Base-by-base conservation (phyloP, 768 basidiomycete species). In the Suillus luteus region DNA sequence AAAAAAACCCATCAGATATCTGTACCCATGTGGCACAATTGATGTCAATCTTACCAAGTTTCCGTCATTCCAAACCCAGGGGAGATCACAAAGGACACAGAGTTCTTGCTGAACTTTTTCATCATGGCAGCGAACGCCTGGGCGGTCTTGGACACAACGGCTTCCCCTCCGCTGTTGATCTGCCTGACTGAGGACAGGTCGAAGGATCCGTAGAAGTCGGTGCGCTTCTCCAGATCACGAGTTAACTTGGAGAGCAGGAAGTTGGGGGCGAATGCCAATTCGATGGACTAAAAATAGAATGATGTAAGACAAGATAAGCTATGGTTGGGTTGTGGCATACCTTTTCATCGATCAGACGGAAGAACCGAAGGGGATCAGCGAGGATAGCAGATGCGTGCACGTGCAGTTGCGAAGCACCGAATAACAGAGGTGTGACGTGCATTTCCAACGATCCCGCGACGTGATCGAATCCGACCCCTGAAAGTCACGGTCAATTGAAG, bases 391-490 rank as follows among this genome's bases (percentile, higher is more conserved):
- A 70, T 17, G 68, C 66, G 22, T 71, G 67, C 35, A 72, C 66
- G 40, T 69, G 67, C 24, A 73, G 51, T 35, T 71, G 71, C 8
- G 69, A 70, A 48, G 70, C 67, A 11, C 77, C 77, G 41, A 72
- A 76, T 9, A 75, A 64, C 41, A 74, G 64, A 22, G 80, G 75
- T 1, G 79, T 73, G 3, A 82, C 62, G 57, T 81, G 80, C 64
- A 81, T 72, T 60, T 82, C 81, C 1, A 80, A 71, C 0, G 79
- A 75, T 44, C 77, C 79, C 3, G 81, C 81, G 35, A 82, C 79
- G 57, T 82, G 81, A 57, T 82, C 81, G 49, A 82, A 80, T n/a
- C 78, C 78, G 7, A 82, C 80, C 81, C 74, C 74, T 75, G 64
- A 15, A 46, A 19, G 3, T 24, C 37, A 31, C 2, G 5, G 6